phyloP scores from a whole-genome alignment of 371 early-diverging fungal genomes.

The Mucor racemosus region DNA sequence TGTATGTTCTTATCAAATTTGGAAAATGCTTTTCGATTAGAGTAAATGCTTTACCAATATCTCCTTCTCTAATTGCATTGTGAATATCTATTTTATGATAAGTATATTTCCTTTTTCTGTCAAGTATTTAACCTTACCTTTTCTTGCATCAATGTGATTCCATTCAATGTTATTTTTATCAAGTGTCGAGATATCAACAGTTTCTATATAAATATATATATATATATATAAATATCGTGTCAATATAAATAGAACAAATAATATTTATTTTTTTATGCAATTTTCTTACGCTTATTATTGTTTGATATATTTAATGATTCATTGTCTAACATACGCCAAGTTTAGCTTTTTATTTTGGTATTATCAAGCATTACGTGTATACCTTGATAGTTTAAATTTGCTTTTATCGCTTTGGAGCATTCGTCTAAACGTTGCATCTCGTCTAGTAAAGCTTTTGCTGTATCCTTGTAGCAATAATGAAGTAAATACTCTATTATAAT shows the following conservation, averaged over 20 bases:
- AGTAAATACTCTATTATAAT: conserved; percentile 31
- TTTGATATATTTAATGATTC: not conserved
- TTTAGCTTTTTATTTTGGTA: not conserved
- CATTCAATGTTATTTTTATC: conserved; percentile 16
- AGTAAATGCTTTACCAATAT: conserved; percentile 39
- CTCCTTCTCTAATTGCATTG: conserved; percentile 36
- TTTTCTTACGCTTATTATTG: not conserved
- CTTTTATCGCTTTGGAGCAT: conserved; percentile 9
- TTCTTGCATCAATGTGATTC: conserved; percentile 19
- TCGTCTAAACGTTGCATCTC: conserved; percentile 15
- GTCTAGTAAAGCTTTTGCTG: conserved; percentile 24
- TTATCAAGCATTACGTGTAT: not conserved
- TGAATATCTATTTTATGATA: conserved; percentile 16
- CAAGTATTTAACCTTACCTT: conserved; percentile 15
- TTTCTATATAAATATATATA: not conserved
- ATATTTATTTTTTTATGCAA: not conserved
- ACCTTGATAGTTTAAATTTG: not conserved
- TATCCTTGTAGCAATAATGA: conserved; percentile 29
- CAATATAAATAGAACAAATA: not conserved
- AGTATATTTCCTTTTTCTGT: not conserved
- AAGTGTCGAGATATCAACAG: not conserved
- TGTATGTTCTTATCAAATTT: conserved; percentile 28
- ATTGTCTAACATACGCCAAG: not conserved
- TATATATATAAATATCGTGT: not conserved
- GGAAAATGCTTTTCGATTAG: conserved; percentile 41